Evolutionary conservation across 2,329 filamentous ascomycete genomes (phyloP), one percentile per base, ranked within the genome.

Genomic region (Paraphoma chrysanthemicola): DNA sequence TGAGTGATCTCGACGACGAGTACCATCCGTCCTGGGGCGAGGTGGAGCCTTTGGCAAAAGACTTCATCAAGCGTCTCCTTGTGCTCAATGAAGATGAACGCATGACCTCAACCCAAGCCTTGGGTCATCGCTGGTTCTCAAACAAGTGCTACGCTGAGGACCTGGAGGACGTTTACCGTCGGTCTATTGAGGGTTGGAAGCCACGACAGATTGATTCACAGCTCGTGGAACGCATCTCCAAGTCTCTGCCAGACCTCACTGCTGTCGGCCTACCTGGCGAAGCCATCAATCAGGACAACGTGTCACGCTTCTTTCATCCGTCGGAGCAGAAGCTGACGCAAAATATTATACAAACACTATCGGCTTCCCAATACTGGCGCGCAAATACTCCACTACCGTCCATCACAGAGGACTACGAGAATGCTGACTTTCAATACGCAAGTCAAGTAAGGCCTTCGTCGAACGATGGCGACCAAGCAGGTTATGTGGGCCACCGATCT

Each of bases 51-150:
- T 74, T 78, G 28, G 79, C 84, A 2, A 84, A 82, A 61, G 77
- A 83, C 44, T 87, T 88, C 60, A 79, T 88, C 57, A 77, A 73
- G 33, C 75, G 74, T 14, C 78, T 87, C 11, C 76, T 88, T 0
- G 71, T 81, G 0, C 72, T 83, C 1, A 76, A 86, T 18, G 84
- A 85, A 60, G 62, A 72, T 3, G 56, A 74, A 39, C 79, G 86
- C 29, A 77, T 87, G 73, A 82, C 81, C 9, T 85, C 80, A 2
- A 77, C 79, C n/a, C 67, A 86, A 68, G 85, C 85, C 3, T 66
- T 88, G 31, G 52, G 68, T 9, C 85, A 88, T 70, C 53, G 65
- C 9, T 89, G 86, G 86, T 85, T 89, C 62, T 80, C 80, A 1
- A 82, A 85, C 62, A 70, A 75, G n/a, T 63, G 71, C 8, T 81